Conservation (phyloP, 1,139 yeast genomes). For the Candida labiduridarum region DNA sequence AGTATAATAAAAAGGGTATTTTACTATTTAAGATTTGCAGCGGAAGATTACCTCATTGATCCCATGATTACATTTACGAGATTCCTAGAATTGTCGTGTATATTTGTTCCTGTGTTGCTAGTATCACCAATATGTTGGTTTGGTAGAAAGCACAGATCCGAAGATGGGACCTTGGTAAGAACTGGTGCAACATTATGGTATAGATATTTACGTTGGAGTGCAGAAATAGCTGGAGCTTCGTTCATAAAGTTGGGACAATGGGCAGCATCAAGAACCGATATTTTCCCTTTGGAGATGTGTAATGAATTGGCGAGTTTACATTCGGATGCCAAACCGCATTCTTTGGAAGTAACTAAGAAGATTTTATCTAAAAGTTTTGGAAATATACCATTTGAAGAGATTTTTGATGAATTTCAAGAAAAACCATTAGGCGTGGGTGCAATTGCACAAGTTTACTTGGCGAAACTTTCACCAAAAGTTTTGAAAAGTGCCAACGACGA, state of each 20-base stretch:
- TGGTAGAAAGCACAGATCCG: conserved; percentile 45
- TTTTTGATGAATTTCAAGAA: conserved; percentile 77
- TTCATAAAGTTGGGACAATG: conserved; percentile 96
- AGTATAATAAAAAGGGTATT: conserved; percentile 29
- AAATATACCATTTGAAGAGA: conserved; percentile 64
- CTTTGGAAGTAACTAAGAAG: conserved; percentile 58
- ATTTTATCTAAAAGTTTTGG: conserved; percentile 65
- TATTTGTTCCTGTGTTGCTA: conserved; percentile 73
- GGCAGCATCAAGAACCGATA: conserved; percentile 99
- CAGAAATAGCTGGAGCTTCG: conserved; percentile 91
- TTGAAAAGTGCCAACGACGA: conserved; percentile 38
- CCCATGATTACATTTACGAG: conserved; percentile 71
- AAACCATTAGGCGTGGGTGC: conserved; percentile 94
- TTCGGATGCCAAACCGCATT: conserved; percentile 80
- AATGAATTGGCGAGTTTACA: conserved; percentile 76
- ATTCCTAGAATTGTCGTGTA: conserved; percentile 62
- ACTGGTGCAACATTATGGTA: conserved; percentile 78
- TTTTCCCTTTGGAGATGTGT: conserved; percentile 81
- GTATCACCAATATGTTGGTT: conserved; percentile 66
- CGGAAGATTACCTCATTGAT: conserved; percentile 60
- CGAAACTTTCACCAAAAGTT: conserved; percentile 56
- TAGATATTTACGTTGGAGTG: conserved; percentile 59
- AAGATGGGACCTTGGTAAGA: conserved; percentile 38
- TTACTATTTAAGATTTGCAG: conserved; percentile 39
- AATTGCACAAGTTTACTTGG: conserved; percentile 92